These are phyloP conservation scores for Phaffomyces thermotolerans DNA, from an alignment of 805 yeast species.

Conservation along the genomic window DNA sequence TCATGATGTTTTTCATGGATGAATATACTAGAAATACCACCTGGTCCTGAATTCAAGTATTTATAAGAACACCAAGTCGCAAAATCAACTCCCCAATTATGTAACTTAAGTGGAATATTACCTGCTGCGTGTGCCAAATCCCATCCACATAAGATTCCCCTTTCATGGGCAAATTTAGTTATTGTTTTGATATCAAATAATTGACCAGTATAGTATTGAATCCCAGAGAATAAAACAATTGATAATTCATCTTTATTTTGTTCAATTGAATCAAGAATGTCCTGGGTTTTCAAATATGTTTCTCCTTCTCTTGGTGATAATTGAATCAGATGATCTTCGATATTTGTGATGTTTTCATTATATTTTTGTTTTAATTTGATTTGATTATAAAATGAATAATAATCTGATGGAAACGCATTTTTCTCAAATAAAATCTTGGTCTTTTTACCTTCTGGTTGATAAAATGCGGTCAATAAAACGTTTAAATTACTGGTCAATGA, in stretches of 20 bases:
- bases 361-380: slow-evolving; percentile 49
- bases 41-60: slow-evolving; percentile 89
- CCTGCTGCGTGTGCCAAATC: slow-evolving; percentile 95
- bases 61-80: slow-evolving; percentile 95
- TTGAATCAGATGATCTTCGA: slow-evolving; percentile 51
- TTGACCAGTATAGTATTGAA: slow-evolving; percentile 92
- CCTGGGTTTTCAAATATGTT: slow-evolving; percentile 51
- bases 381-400: slow-evolving; percentile 74
- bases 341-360: slow-evolving; percentile 31
- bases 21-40: slow-evolving; percentile 82
- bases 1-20: slow-evolving; percentile 48
- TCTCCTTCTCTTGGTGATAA: slow-evolving; percentile 54
- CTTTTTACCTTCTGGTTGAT: slow-evolving; percentile 51
- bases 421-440: slow-evolving; percentile 76
- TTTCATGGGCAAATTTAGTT: slow-evolving; percentile 51
- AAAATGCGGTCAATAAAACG: slow-evolving; percentile 64
- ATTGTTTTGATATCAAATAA: slow-evolving; percentile 67
- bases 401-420: slow-evolving; percentile 89
- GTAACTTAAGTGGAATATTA: slow-evolving; percentile 67
- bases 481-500: slow-evolving; percentile 80
- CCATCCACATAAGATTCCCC: slow-evolving; percentile 71
- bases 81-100: slow-evolving; percentile 88
- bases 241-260: slow-evolving; percentile 55
- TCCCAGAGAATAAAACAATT: slow-evolving; percentile 73
- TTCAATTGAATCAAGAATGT: slow-evolving; percentile 52